phyloP scores from a whole-genome alignment of 305 asterid species.

The Coffea humblotiana region DNA sequence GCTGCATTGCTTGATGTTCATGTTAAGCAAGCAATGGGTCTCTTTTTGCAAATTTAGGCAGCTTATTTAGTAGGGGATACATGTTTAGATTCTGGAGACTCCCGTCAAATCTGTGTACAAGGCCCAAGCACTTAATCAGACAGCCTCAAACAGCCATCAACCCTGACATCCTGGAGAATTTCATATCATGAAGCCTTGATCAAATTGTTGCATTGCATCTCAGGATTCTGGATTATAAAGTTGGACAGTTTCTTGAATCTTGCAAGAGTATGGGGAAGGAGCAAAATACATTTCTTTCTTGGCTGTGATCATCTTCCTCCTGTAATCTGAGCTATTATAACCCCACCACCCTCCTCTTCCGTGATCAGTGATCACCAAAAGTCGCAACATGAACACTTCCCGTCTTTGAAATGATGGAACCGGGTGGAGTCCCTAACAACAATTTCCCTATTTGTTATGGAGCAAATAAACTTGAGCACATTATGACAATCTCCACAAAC shows the following conservation, averaged over 20 bases:
- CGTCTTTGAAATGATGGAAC: slow-evolving; percentile 65
- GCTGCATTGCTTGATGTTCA: too few relatives aligned
- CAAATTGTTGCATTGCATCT: too few relatives aligned
- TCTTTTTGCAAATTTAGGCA: too few relatives aligned
- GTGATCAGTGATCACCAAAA: slow-evolving; percentile 40
- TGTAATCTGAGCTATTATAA: too few relatives aligned
- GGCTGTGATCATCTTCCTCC: too few relatives aligned
- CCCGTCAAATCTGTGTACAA: neutral
- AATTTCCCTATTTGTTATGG: slow-evolving; percentile 46
- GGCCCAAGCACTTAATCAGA: neutral
- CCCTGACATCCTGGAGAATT: neutral
- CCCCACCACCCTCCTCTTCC: too few relatives aligned
- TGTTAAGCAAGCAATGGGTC: too few relatives aligned
- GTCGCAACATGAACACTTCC: slow-evolving; percentile 60
- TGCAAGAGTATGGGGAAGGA: too few relatives aligned
- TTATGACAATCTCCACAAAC: slow-evolving; percentile 72
- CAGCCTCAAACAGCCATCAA: neutral
- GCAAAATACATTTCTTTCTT: too few relatives aligned
- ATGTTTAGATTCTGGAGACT: neutral
- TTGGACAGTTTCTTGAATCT: too few relatives aligned
- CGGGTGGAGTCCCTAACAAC: slow-evolving; percentile 65
- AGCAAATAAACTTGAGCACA: slow-evolving; percentile 50
- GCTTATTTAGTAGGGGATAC: too few relatives aligned
- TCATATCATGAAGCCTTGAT: neutral
- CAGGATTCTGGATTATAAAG: too few relatives aligned